Percentiles rank a stretch among this genome's conserved stretches.
Conservation (phyloP, 352 stramenopile species). For the Bremia lactucae region DNA sequence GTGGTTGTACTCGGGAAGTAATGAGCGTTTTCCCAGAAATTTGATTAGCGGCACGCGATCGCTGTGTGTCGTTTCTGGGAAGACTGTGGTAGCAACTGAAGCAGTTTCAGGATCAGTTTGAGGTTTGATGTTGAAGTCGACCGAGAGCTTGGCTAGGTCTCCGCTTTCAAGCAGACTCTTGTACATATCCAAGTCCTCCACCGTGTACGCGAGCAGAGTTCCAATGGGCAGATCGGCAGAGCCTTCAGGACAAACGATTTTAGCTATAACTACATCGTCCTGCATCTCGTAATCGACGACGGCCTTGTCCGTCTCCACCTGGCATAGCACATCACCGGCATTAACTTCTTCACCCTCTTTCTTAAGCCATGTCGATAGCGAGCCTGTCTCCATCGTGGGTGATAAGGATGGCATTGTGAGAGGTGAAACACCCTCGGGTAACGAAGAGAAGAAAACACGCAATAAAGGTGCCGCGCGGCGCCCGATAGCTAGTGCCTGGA, state of each 20-base stretch:
- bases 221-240: conserved; percentile 86
- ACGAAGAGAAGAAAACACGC: conserved; percentile 33
- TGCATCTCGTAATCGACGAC: conserved; percentile 97
- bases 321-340: conserved; percentile 89
- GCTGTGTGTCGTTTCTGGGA: conserved; percentile 7
- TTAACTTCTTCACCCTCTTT: conserved; percentile 85
- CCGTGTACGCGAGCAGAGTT: conserved; percentile 89
- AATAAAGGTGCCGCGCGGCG: conserved; percentile 10
- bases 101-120: conserved; percentile 1
- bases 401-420: conserved; percentile 92
- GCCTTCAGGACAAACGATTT: conserved; percentile 88
- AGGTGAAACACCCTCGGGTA: conserved; percentile 62
- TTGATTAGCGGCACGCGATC: conserved; percentile 65
- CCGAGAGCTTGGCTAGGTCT: conserved; percentile 33
- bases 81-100: not conserved
- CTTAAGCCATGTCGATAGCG: conserved; percentile 90
- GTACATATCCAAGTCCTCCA: conserved; percentile 85
- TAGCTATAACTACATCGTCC: conserved; percentile 93
- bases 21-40: conserved; percentile 75
- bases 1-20: conserved; percentile 36
- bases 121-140: conserved; percentile 10
- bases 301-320: conserved; percentile 98
- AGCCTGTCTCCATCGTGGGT: conserved; percentile 94
- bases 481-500: conserved; percentile 9
- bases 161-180: conserved; percentile 47